Evolutionary conservation across 129 eudicot species (phyloP), one percentile per base, ranked within the genome.

Genomic region (Calendula officinalis): DNA sequence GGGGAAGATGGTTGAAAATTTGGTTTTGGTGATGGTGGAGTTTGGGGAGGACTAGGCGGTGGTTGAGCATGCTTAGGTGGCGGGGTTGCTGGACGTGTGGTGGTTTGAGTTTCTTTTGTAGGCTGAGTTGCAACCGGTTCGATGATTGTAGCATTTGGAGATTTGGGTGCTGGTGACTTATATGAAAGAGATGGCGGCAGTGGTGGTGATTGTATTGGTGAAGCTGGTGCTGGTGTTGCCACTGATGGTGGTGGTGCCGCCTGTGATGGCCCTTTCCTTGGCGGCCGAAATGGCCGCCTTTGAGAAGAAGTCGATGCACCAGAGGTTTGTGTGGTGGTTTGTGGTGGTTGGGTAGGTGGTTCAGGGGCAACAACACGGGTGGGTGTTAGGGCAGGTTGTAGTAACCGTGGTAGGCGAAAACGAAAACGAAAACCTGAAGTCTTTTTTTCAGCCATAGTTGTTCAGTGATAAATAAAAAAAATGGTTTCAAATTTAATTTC

Each of bases 341-440:
- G 65, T 64, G 74, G 76, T 22, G 30, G 30, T 22, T 22, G 30
- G 30, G 30, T 22, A 22, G 30, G 30, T 22, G 30, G 30, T 22
- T 13, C 46, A 39, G 73, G 67, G 70, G 56, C 62, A 47, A 14
- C 33, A 3, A 41, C 33, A 32, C 57, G 56, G 6, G 32, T 60
- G 22, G 79, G 66, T 15, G 88, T 43, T 50, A 74, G 55, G 40
- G 66, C 73, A 13, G 84, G 73, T 32, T 78, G 65, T 60, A 70
- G 67, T 51, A 71, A 72, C 81, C 84, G 84, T 37, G 95, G 86
- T 10, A 85, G 69, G 35, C 96, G 83, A 67, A 83, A 85, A 36
- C 96, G 83, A 67, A 83, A 85, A 36, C 86, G 86, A 63, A 83
- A 83, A 5, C 78, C 78, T 30, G 60, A 22, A 27, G 79, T 60